These are phyloP conservation scores for Xerocomus potaroensis DNA, from an alignment of 768 basidiomycete species.

Conservation along the genomic window DNA sequence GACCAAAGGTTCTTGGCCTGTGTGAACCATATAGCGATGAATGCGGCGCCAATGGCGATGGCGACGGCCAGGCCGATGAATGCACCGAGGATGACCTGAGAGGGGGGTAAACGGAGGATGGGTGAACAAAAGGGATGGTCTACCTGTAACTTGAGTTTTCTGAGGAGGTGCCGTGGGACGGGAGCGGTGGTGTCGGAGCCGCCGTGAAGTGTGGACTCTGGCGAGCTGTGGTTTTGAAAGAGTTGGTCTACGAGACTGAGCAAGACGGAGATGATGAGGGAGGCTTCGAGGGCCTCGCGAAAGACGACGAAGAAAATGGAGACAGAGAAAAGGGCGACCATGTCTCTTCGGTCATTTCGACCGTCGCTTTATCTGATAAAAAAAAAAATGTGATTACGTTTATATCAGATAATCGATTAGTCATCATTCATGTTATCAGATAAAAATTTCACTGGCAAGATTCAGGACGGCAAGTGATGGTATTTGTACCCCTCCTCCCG, in stretches of 20 bases:
- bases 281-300: slow-evolving; percentile 89
- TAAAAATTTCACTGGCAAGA: too few species aligned
- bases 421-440: slow-evolving; percentile 1
- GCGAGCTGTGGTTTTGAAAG: slow-evolving; percentile 34
- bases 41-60: slow-evolving; percentile 81
- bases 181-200: slow-evolving; percentile 31
- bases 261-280: slow-evolving; percentile 88
- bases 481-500: background rate
- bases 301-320: slow-evolving; percentile 97
- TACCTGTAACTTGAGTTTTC: slow-evolving; percentile 69
- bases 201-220: background rate
- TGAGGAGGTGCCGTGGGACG: slow-evolving; percentile 45
- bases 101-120: too few species aligned
- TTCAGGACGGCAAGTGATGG: too few species aligned
- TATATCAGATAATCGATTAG: background rate
- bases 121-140: too few species aligned
- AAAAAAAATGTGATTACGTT: background rate
- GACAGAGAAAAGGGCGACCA: slow-evolving; percentile 69
- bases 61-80: slow-evolving; percentile 72
- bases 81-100: slow-evolving; percentile 74
- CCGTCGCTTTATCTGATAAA: slow-evolving; percentile 8
- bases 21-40: slow-evolving; percentile 95
- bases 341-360: background rate
- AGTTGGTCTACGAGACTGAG: slow-evolving; percentile 90
- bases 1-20: slow-evolving; percentile 80